These are phyloP conservation scores for Cryptosporidium ubiquitum DNA, from an alignment of 169 alveolate genomes.

Conservation along the genomic window DNA sequence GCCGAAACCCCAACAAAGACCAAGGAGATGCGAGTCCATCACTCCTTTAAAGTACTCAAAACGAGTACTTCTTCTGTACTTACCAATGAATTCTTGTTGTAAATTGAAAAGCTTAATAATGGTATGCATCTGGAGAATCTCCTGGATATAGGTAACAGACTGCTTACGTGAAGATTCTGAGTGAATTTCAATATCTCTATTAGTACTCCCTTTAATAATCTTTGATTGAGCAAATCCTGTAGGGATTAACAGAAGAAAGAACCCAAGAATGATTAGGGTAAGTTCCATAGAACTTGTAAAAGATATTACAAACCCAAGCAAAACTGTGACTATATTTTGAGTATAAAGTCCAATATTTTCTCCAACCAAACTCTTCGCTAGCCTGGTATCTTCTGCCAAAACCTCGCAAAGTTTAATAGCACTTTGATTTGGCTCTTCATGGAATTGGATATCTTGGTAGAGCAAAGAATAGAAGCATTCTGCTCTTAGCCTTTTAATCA, in stretches of 20 bases:
- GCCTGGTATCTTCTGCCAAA: slow-evolving; percentile 48
- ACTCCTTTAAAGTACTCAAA: slow-evolving; percentile 59
- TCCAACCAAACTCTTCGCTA: slow-evolving; percentile 58
- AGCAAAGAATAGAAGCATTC: slow-evolving; percentile 55
- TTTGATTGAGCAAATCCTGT: slow-evolving; percentile 64
- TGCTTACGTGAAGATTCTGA: not conserved
- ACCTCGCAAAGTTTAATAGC: slow-evolving; percentile 42
- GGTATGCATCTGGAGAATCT: slow-evolving; percentile 59
- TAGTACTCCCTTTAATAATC: slow-evolving; percentile 36
- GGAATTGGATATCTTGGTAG: slow-evolving; percentile 40
- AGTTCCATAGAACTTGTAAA: slow-evolving; percentile 51
- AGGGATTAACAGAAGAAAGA: slow-evolving; percentile 39
- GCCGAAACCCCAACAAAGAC: slow-evolving; percentile 63
- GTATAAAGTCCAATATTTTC: slow-evolving; percentile 63
- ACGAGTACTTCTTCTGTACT: slow-evolving; percentile 53
- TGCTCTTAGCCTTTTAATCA: slow-evolving; percentile 58
- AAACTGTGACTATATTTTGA: slow-evolving; percentile 48
- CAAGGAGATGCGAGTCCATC: slow-evolving; percentile 20
- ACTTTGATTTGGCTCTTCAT: slow-evolving; percentile 13
- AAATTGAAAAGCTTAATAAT: slow-evolving; percentile 41
- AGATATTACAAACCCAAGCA: slow-evolving; percentile 49
- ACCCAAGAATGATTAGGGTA: slow-evolving; percentile 22
- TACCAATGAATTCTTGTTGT: slow-evolving; percentile 11
- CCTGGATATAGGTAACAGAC: slow-evolving; percentile 38
- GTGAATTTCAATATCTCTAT: slow-evolving; percentile 8